These are phyloP conservation scores for Rhodotorula mucilaginosa DNA, from an alignment of 1,284 basidiomycete species.

Conservation along the genomic window DNA sequence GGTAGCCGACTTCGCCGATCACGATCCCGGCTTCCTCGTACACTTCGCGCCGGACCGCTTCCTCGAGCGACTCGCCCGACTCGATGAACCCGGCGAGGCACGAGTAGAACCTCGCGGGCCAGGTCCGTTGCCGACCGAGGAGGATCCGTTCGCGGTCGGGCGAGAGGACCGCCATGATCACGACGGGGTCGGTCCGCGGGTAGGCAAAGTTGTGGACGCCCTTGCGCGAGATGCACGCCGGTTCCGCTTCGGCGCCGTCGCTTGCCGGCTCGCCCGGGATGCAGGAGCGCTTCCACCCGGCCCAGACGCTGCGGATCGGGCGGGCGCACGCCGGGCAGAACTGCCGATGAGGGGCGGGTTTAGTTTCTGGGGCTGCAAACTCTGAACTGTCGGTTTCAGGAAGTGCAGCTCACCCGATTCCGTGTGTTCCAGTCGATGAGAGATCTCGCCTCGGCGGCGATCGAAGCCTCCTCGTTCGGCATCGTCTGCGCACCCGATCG, in stretches of 20 bases:
- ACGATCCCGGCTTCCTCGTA: slow-evolving; percentile 91
- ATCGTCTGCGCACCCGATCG: slow-evolving; percentile 43
- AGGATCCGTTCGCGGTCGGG: slow-evolving; percentile 72
- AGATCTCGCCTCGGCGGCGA: slow-evolving; percentile 73
- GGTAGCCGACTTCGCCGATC: slow-evolving; percentile 80
- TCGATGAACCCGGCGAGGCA: slow-evolving; percentile 85
- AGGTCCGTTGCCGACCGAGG: slow-evolving; percentile 62
- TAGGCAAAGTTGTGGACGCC: slow-evolving; percentile 82
- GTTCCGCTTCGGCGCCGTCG: slow-evolving; percentile 53
- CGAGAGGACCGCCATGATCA: slow-evolving; percentile 85
- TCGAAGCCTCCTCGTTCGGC: slow-evolving; percentile 62
- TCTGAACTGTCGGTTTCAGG: not conserved
- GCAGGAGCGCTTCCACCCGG: slow-evolving; percentile 90
- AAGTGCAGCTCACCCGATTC: slow-evolving; percentile 61
- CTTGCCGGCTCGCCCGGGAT: slow-evolving; percentile 65
- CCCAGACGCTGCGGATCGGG: slow-evolving; percentile 82
- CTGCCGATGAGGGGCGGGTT: slow-evolving; percentile 49
- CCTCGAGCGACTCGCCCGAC: slow-evolving; percentile 91
- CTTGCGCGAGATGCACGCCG: slow-evolving; percentile 55
- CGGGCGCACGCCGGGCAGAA: slow-evolving; percentile 87
- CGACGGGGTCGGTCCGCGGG: slow-evolving; percentile 71
- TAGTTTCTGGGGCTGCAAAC: slow-evolving; percentile 4
- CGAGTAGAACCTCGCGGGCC: slow-evolving; percentile 65
- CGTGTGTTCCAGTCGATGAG: slow-evolving; percentile 85
- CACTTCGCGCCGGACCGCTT: slow-evolving; percentile 87